phyloP scores from a whole-genome alignment of 805 yeast genomes.

The Candida rishiriensis region DNA sequence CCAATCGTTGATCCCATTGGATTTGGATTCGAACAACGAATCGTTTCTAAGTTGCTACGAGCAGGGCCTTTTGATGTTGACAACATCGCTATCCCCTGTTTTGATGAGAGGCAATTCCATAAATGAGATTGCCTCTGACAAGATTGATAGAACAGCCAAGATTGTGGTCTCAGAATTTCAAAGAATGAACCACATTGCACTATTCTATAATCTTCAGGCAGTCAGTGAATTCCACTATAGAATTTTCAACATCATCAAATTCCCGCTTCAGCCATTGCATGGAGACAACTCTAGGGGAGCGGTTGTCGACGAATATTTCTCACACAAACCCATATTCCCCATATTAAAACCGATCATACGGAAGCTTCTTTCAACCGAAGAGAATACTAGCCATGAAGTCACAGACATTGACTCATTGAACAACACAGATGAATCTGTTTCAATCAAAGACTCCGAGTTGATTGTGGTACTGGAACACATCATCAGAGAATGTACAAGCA shows the following conservation, averaged over 20 bases:
- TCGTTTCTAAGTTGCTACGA: slow-evolving; percentile 17
- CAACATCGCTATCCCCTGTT: slow-evolving; percentile 8
- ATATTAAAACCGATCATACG: slow-evolving; percentile 19
- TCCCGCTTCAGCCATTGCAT: slow-evolving; percentile 6
- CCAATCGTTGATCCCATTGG: slow-evolving; percentile 11
- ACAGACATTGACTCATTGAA: neutral
- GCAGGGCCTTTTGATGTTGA: slow-evolving; percentile 15
- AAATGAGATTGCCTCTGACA: neutral
- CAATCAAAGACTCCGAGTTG: slow-evolving; percentile 1
- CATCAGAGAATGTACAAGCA: slow-evolving; percentile 5
- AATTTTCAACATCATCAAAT: slow-evolving; percentile 17
- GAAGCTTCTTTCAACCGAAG: slow-evolving; percentile 2
- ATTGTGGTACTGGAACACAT: slow-evolving; percentile 3
- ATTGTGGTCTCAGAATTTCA: slow-evolving; percentile 14
- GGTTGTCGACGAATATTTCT: slow-evolving; percentile 19
- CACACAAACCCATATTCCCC: slow-evolving; percentile 24
- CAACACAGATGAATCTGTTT: neutral
- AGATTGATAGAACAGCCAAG: slow-evolving; percentile 13
- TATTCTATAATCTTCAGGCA: slow-evolving; percentile 15
- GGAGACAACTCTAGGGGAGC: slow-evolving; percentile 1
- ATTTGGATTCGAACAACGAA: slow-evolving; percentile 15
- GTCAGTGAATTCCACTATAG: slow-evolving; percentile 18
- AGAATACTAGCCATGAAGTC: neutral
- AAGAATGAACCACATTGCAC: slow-evolving; percentile 9
- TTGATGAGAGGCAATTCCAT: neutral